Evolutionary conservation across 1,284 basidiomycete genomes (phyloP).

Genomic region (Meira miltonrushii): DNA sequence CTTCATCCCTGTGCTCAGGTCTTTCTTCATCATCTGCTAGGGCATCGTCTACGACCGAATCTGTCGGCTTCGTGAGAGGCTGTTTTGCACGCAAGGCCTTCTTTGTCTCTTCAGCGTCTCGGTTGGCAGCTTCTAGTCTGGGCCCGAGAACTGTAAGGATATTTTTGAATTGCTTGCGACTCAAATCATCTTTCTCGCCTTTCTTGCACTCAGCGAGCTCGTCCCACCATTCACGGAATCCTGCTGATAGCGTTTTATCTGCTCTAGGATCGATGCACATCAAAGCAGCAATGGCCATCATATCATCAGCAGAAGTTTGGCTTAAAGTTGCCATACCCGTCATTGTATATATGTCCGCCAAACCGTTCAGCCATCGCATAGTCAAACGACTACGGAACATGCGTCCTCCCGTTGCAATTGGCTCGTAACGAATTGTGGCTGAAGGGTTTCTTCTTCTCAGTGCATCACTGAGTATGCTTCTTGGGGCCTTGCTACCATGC

Average conservation of each 20-base stretch:
- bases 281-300: constrained; percentile 78
- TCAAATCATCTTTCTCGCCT: constrained; percentile 62
- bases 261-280: constrained; percentile 56
- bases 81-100: constrained; percentile 8
- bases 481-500: constrained; percentile 38
- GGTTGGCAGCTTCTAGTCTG: constrained; percentile 56
- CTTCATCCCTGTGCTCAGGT: background rate
- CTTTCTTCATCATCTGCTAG: constrained; percentile 10
- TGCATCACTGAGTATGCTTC: constrained; percentile 39
- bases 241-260: constrained; percentile 60
- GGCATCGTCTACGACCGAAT: constrained; percentile 14
- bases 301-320: constrained; percentile 78
- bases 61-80: background rate
- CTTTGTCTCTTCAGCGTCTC: constrained; percentile 28
- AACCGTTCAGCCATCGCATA: constrained; percentile 29
- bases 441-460: constrained; percentile 61
- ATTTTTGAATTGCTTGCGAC: constrained; percentile 58
- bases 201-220: constrained; percentile 72
- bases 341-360: constrained; percentile 71
- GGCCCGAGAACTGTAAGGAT: constrained; percentile 63
- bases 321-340: constrained; percentile 75
- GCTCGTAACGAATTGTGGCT: constrained; percentile 65
- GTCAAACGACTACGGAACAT: constrained; percentile 37
- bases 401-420: constrained; percentile 27
- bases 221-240: constrained; percentile 87